Conservation (phyloP, 2,329 filamentous ascomycete species). For the Metarhizium rileyi region DNA sequence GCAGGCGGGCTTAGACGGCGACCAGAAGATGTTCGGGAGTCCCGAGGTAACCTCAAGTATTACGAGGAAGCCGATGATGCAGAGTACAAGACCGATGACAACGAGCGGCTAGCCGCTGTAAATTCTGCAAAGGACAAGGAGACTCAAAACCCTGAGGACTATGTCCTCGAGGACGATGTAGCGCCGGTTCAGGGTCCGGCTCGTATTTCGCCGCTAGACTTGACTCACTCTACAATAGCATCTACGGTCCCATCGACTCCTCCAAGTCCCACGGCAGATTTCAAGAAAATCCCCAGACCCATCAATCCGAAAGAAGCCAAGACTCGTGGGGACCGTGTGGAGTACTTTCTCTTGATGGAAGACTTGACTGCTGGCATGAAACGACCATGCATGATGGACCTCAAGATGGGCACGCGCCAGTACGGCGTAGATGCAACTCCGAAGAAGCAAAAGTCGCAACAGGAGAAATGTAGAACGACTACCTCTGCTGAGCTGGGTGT, state of each 20-base stretch:
- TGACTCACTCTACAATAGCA: slow-evolving; percentile 15
- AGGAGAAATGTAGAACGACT: slow-evolving; percentile 83
- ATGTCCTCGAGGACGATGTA: background rate
- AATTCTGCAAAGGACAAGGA: background rate
- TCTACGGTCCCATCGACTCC: slow-evolving; percentile 22
- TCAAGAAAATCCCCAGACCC: slow-evolving; percentile 44
- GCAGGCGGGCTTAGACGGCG: slow-evolving; percentile 72
- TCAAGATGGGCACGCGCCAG: slow-evolving; percentile 98
- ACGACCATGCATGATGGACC: slow-evolving; percentile 87
- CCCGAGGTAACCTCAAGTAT: slow-evolving; percentile 74
- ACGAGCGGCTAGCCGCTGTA: background rate
- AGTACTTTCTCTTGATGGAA: slow-evolving; percentile 88
- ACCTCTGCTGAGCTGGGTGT: slow-evolving; percentile 89
- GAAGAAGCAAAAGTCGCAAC: slow-evolving; percentile 89
- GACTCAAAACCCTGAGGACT: background rate
- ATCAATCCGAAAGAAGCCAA: slow-evolving; percentile 54
- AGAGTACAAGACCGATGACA: slow-evolving; percentile 50
- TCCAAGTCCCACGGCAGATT: slow-evolving; percentile 26
- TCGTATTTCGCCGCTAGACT: background rate
- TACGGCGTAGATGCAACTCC: slow-evolving; percentile 87
- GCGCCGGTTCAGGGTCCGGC: background rate
- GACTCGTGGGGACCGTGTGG: slow-evolving; percentile 57
- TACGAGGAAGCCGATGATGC: slow-evolving; percentile 83
- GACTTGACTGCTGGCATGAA: slow-evolving; percentile 96
- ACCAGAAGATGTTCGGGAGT: slow-evolving; percentile 60